Base-by-base conservation (phyloP, 73 alveolate genomes). In the Paramecium pentaurelia region DNA sequence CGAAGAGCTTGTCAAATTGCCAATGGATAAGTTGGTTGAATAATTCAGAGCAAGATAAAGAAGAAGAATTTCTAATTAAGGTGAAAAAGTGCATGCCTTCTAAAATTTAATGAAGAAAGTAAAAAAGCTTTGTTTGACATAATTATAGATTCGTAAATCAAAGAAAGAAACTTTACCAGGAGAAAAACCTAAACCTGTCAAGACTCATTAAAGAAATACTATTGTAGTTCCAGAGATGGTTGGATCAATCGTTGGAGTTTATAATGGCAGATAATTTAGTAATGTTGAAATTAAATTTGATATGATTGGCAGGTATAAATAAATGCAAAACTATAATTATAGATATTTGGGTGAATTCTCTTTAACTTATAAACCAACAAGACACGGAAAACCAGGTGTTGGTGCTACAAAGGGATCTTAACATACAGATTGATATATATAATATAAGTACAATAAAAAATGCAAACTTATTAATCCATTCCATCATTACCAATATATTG, bases 131-230 rank as follows among this genome's bases (percentile, higher is more conserved):
- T 40, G n/a, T 83, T 30, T 16, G 25, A 6, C 27, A 6, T 47
- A 42, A 12, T 16, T 73, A 1, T n/a, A 89, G 94, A 83, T 89
- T 47, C 77, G 94, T 71, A 89, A 51, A 45, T 40, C 92, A 54
- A 96, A 96, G 96, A 95, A 94, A 71, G 95, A 96, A 60, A 27
- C 95, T 94, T 95, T 96, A 22, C 94, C 93, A 71, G 99, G 99
- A 73, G 99, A 97, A 88, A 97, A 97, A 93, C 99, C 99, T 49
- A 95, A 96, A 92, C 97, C 99, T 27, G 98, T 97, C 75, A 97
- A 95, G 95, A 97, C 99, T 64, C 99, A 97, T 95, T 95, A 96
- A 93, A 97, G 99, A 97, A 95, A 97, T 94, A 88, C 97, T 51
- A 95, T 97, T 91, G 98, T 97, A 84, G 90, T 97, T 86, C 99